A percentile compares a stretch with the other conserved stretches of the same genome.
These are phyloP conservation scores for Pseudogymnoascus verrucosus DNA, from an alignment of 2,329 filamentous ascomycete genomes.

Conservation along the genomic window DNA sequence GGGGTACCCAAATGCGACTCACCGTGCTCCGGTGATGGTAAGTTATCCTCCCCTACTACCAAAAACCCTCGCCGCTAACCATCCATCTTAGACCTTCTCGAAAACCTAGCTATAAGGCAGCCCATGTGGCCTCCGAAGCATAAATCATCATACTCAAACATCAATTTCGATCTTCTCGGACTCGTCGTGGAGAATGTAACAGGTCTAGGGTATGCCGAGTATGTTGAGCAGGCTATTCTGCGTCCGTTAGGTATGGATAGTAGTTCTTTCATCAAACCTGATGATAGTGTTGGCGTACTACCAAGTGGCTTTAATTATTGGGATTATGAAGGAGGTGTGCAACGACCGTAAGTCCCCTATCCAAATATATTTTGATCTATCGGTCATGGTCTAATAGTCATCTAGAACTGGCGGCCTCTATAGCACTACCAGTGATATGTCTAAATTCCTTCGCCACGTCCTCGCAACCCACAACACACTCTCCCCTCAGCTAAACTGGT, in stretches of 20 bases:
- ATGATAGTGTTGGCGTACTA: constrained; percentile 19
- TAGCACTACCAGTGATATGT: constrained; percentile 29
- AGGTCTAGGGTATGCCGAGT: constrained; percentile 19
- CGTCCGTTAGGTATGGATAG: not conserved
- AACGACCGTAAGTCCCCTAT: constrained; percentile 25
- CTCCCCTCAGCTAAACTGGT: constrained; percentile 28
- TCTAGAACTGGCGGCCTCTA: not conserved
- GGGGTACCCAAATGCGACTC: constrained; percentile 1
- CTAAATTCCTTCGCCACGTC: constrained; percentile 35
- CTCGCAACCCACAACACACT: constrained; percentile 35
- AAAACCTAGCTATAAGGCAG: constrained; percentile 8
- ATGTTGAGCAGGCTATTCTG: not conserved
- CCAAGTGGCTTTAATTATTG: constrained; percentile 26
- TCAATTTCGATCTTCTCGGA: constrained; percentile 25
- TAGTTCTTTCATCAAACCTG: constrained; percentile 7
- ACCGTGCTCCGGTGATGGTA: not conserved
- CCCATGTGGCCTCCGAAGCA: constrained; percentile 22
- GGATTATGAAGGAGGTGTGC: constrained; percentile 34
- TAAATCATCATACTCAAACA: constrained; percentile 24
- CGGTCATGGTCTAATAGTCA: not conserved
- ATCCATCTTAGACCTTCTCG: not conserved
- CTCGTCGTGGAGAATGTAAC: constrained; percentile 24
- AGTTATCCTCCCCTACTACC: not conserved
- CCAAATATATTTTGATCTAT: not conserved
- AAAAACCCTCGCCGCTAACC: not conserved